Conservation (phyloP, 2,329 filamentous ascomycete genomes). For the Thielaviopsis musarum region DNA sequence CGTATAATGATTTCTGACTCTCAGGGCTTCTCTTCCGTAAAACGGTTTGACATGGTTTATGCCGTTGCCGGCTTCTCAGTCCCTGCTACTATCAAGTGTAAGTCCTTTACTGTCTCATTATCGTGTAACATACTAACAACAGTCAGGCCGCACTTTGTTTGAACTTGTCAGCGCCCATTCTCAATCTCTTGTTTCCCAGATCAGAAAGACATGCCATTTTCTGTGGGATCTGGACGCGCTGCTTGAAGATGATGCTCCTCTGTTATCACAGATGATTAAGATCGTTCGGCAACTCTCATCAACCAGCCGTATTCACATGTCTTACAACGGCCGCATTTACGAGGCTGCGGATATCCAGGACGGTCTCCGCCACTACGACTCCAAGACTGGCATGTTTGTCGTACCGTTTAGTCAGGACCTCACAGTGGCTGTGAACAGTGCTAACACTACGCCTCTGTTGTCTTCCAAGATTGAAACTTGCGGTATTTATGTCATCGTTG, state of each 20-base stretch:
- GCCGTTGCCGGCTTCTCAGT: background rate
- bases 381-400: constrained; percentile 8
- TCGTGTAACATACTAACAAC: background rate
- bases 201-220: background rate
- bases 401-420: constrained; percentile 13
- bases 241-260: constrained; percentile 1
- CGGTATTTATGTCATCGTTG: constrained; percentile 36
- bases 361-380: background rate
- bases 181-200: background rate
- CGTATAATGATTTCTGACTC: constrained; percentile 21
- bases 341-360: background rate
- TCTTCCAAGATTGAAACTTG: constrained; percentile 16
- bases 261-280: constrained; percentile 1
- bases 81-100: constrained; percentile 19
- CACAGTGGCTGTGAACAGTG: constrained; percentile 13
- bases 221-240: constrained; percentile 7
- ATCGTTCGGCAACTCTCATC: constrained; percentile 2
- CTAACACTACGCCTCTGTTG: constrained; percentile 17
- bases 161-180: background rate
- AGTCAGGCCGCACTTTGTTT: constrained; percentile 4
- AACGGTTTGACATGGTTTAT: constrained; percentile 2
- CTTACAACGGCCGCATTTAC: background rate
- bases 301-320: background rate
- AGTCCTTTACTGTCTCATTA: constrained; percentile 12
- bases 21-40: background rate